phyloP scores from a whole-genome alignment of 805 yeast species.

The Sugiyamaella lignohabitans region DNA sequence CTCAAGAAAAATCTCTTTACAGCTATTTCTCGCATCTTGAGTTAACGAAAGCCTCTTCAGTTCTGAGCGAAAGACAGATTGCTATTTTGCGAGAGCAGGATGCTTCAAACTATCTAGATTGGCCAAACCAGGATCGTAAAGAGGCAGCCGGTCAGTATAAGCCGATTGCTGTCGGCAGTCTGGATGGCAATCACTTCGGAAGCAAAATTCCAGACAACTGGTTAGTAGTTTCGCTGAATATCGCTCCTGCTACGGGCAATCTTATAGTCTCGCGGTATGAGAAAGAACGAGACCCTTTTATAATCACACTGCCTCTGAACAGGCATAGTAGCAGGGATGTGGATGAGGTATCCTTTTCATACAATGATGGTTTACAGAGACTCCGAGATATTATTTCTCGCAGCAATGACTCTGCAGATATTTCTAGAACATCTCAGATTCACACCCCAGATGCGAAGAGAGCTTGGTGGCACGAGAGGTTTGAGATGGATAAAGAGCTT shows the following conservation, averaged over 20 bases:
- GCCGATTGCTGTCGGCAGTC: too few relatives aligned
- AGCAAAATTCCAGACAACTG: constrained; percentile 42
- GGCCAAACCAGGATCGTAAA: not conserved
- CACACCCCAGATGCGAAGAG: constrained; percentile 53
- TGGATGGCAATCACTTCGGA: not conserved
- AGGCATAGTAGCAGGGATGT: constrained; percentile 42
- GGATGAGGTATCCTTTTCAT: constrained; percentile 39
- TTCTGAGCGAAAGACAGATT: constrained; percentile 7
- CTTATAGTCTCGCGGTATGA: constrained; percentile 46
- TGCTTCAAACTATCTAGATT: not conserved
- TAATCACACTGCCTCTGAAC: constrained; percentile 54
- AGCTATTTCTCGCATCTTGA: not conserved
- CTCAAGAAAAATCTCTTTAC: constrained; percentile 1
- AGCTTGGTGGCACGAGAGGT: constrained; percentile 74
- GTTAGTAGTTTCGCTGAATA: constrained; percentile 56
- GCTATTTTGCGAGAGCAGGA: not conserved
- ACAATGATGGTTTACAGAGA: constrained; percentile 41
- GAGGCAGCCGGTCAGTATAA: not conserved
- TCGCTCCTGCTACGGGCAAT: constrained; percentile 51
- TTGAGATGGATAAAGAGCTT: constrained; percentile 52
- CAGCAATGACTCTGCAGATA: constrained; percentile 57
- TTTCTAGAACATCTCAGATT: constrained; percentile 46
- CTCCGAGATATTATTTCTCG: constrained; percentile 47
- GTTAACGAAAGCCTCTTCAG: constrained; percentile 1
- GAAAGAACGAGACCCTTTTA: constrained; percentile 35